Conservation (phyloP, 179 eudicot species). For the Spinacia oleracea region DNA sequence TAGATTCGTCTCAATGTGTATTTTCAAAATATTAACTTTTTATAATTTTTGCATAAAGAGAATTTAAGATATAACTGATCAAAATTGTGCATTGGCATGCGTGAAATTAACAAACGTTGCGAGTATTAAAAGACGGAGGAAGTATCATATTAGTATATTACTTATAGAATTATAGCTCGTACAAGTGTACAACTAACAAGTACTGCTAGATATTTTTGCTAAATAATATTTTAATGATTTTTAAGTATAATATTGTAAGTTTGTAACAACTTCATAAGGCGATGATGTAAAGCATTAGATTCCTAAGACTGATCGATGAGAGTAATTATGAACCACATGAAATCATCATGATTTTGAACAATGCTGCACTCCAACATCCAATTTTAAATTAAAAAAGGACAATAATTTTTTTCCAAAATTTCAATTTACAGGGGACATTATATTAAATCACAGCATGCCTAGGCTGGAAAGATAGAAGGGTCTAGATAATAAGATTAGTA, state of each 20-base stretch:
- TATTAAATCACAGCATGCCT: constrained; percentile 9
- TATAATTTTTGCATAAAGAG: too few relatives aligned
- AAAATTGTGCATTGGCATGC: too few relatives aligned
- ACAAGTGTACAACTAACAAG: too few relatives aligned
- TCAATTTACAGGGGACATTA: background rate
- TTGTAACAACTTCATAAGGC: background rate
- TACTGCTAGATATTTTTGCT: background rate
- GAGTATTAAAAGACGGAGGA: too few relatives aligned
- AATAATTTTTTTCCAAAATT: background rate
- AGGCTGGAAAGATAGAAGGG: constrained; percentile 6
- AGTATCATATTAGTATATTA: too few relatives aligned
- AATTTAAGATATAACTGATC: too few relatives aligned
- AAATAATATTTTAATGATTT: background rate
- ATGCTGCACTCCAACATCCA: background rate
- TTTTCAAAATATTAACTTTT: too few relatives aligned
- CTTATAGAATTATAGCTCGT: too few relatives aligned
- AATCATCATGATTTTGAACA: background rate
- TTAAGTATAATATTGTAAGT: background rate
- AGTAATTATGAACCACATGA: constrained; percentile 6
- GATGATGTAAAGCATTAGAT: constrained; percentile 22
- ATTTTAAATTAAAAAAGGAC: background rate
- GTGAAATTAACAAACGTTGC: too few relatives aligned
- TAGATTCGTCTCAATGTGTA: too few relatives aligned
- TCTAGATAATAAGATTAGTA: background rate
- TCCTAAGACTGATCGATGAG: background rate